A percentile compares a stretch with the other conserved stretches of the same genome.
phyloP scores from a whole-genome alignment of 371 early-diverging fungal genomes.

The Rhizopus arrhizus region DNA sequence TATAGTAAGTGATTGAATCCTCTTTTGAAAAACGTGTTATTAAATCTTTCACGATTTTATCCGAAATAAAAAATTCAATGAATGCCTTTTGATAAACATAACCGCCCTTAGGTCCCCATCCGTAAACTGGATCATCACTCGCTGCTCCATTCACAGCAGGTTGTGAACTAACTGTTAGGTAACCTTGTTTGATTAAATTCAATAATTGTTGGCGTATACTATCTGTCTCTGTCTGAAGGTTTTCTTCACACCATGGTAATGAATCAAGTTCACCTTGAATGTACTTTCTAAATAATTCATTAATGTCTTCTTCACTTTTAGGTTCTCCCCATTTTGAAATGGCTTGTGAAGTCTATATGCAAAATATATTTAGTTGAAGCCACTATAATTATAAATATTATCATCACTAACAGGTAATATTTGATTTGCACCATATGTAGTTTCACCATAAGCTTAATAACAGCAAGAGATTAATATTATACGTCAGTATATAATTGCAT shows the following conservation, averaged over 20 bases:
- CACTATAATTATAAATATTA: not conserved
- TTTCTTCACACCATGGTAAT: conserved; percentile 91
- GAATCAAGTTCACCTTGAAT: conserved; percentile 67
- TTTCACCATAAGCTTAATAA: conserved; percentile 47
- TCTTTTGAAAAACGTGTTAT: conserved; percentile 65
- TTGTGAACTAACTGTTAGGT: conserved; percentile 95
- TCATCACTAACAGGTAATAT: conserved; percentile 55
- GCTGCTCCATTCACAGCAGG: conserved; percentile 92
- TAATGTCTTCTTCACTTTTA: conserved; percentile 60
- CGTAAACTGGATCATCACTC: conserved; percentile 78
- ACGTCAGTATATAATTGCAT: conserved; percentile 57
- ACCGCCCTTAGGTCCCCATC: conserved; percentile 97
- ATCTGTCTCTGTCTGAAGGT: conserved; percentile 76
- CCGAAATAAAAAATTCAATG: conserved; percentile 92
- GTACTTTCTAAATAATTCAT: conserved; percentile 73
- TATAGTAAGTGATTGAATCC: conserved; percentile 85
- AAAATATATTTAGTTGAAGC: not conserved
- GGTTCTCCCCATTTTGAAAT: conserved; percentile 79
- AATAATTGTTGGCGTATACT: conserved; percentile 67
- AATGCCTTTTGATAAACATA: conserved; percentile 98
- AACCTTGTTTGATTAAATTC: conserved; percentile 73
- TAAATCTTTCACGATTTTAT: conserved; percentile 69
- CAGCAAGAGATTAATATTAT: conserved; percentile 40
- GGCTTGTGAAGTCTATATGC: conserved; percentile 27
- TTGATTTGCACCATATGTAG: conserved; percentile 70